These are phyloP conservation scores for Trichophyton schoenleinii DNA, from an alignment of 2,329 filamentous ascomycete species.

Conservation along the genomic window DNA sequence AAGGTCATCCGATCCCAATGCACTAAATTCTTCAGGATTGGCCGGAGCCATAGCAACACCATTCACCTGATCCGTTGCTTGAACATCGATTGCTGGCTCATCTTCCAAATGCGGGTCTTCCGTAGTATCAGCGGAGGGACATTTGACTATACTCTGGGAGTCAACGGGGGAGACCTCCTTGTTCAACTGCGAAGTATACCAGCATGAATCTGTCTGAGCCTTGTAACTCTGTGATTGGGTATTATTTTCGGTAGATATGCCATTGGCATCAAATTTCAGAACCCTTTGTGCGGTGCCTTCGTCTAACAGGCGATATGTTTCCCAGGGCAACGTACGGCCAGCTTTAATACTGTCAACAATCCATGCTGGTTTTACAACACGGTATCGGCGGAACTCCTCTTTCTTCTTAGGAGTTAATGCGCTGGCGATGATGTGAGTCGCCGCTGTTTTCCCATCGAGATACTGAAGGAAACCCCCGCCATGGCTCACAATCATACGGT, in stretches of 20 bases:
- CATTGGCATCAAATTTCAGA: constrained; percentile 47
- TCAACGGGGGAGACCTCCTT: not conserved
- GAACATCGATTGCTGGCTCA: not conserved
- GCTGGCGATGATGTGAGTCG: constrained; percentile 90
- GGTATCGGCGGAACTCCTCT: constrained; percentile 73
- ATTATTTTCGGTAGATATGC: constrained; percentile 54
- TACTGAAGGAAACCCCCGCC: constrained; percentile 95
- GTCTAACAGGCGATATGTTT: constrained; percentile 69
- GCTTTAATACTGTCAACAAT: constrained; percentile 77
- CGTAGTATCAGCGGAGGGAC: not conserved
- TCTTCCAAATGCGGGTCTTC: not conserved
- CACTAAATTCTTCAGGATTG: not conserved
- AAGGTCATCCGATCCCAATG: not conserved
- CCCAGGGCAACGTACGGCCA: constrained; percentile 73
- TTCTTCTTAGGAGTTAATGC: constrained; percentile 84
- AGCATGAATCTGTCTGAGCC: constrained; percentile 70
- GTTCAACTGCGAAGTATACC: constrained; percentile 62
- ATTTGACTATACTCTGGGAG: not conserved
- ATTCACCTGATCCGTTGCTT: not conserved
- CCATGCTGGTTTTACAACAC: constrained; percentile 91
- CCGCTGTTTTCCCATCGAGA: constrained; percentile 83
- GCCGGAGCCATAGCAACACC: not conserved
- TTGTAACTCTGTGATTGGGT: constrained; percentile 54
- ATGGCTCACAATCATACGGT: constrained; percentile 75
- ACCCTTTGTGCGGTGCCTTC: constrained; percentile 74